Evolutionary conservation across 371 early-diverging fungal species (phyloP).

Genomic region (Umbelopsis sp.): DNA sequence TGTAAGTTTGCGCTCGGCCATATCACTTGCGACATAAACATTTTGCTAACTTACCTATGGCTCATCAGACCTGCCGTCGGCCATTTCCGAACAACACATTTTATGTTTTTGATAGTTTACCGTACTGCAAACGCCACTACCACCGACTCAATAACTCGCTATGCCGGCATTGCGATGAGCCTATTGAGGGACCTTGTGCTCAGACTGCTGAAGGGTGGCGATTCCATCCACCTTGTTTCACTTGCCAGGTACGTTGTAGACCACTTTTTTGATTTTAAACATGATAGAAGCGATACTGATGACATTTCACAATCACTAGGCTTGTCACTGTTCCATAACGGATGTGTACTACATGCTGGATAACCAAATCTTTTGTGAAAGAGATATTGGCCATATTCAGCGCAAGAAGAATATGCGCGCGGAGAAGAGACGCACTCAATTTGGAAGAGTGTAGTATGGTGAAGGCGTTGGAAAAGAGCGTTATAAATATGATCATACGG

Average conservation of each 20-base stretch:
- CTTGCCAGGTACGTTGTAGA: constrained; percentile 37
- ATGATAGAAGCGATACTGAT: constrained; percentile 40
- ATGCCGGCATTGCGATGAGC: constrained; percentile 75
- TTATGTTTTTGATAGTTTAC: constrained; percentile 81
- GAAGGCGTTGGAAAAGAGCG: background rate
- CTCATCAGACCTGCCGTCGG: constrained; percentile 61
- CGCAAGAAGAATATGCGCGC: constrained; percentile 63
- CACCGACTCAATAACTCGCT: constrained; percentile 82
- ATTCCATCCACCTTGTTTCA: constrained; percentile 52
- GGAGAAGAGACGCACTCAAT: constrained; percentile 72
- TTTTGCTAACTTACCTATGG: background rate
- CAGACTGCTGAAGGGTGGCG: constrained; percentile 73
- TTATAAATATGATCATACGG: constrained; percentile 3
- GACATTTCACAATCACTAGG: constrained; percentile 49
- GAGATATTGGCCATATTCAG: constrained; percentile 72
- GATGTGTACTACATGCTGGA: constrained; percentile 83
- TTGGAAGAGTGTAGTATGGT: constrained; percentile 41
- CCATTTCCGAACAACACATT: constrained; percentile 89
- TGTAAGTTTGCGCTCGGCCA: constrained; percentile 31
- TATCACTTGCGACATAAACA: constrained; percentile 10
- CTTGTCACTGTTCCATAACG: constrained; percentile 69
- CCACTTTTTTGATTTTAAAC: constrained; percentile 22
- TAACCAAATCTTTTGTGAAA: constrained; percentile 78
- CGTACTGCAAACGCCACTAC: constrained; percentile 83
- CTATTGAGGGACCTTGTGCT: constrained; percentile 87